Evolutionary conservation across 805 yeast genomes (phyloP), one percentile per base, ranked within the genome.

Genomic region (Wickerhamomyces bisporus): DNA sequence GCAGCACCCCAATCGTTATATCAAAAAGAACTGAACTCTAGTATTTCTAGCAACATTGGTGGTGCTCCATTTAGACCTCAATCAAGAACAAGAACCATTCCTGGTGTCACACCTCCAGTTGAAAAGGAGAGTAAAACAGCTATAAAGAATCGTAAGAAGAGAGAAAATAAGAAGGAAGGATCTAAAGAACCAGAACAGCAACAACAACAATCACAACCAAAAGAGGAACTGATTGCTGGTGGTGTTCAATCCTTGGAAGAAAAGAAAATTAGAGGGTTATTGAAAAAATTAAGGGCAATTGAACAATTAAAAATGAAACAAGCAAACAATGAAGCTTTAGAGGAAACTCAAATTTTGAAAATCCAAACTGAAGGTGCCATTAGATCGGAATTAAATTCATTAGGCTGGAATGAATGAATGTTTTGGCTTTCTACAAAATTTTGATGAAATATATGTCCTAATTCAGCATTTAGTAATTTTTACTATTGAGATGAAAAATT

Each of bases 281-380:
- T 89, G 62, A 93, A 93, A 68, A 93, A 93, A 65, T 73, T 91
- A 46, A 76, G 98, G 56, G 97, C 98, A n/a, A 93, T 93, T 51
- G 95, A 89, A 61, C 79, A 79, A 38, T 73, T 93, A 54, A 89
- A 89, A 63, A 75, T 76, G 70, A 86, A 91, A 60, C 88, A 86
- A 64, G 84, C 82, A 8, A 70, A 67, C 39, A 95, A 91, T 35
- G 96, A 88, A 46, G 71, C 79, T 44, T 73, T 93, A 50, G 98
- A 93, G 65, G 95, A 82, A 53, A 93, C 98, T 24, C 99, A 93
- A 68, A 67, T 86, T 30, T 71, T 86, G 58, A 93, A 93, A 65
- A 91, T 93, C 49, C 73, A 78, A 44, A 87, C 95, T 35, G 99
- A 93, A 66, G 78, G 70, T 21, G 80, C 81, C 39, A 86, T 93